Evolutionary conservation across 2,329 filamentous ascomycete genomes (phyloP), one percentile per base, ranked within the genome.

Genomic region (Ceratocystis destructans): DNA sequence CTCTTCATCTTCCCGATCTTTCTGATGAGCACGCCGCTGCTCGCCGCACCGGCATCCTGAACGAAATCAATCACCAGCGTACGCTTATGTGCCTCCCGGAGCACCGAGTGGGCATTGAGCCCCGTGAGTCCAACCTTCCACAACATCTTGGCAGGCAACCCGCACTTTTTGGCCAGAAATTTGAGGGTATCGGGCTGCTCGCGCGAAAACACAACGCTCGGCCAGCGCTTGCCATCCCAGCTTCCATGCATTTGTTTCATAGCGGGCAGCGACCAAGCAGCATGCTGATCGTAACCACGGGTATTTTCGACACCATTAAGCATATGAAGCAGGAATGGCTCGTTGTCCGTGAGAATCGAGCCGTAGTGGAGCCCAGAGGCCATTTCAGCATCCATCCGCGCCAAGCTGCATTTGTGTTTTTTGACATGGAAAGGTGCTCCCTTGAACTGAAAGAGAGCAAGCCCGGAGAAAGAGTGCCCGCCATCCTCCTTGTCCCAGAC

Each of bases 71-170:
- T 53, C 10, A 53, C 48, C 20, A 53, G 25, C 48, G 48, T 53
- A 25, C 48, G 48, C 48, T 53, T 53, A 28, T 53, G 48, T 22
- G 48, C 48, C 6, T 28, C 48, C 22, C 48, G 48, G 5, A 53
- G 48, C 48, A 25, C 48, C 48, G 48, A 53, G 15, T 53, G 48
- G 22, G 48, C 48, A 53, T 53, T 53, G 48, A 53, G 48, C 8
- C 48, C 48, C 48, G 48, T 53, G 10, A 53, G 48, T 22, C 64
- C 61, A 2, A 41, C 44, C 37, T 62, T 62, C 61, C 61, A 62
- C 6, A 62, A 22, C 33, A 41, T 41, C n/a, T 44, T 20, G 22
- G 41, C 22, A 6, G 61, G 61, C 15, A 62, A 17, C 61, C 44
- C 44, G 12, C 61, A 62, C 10, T 41, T 62, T 22, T 17, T 62